phyloP scores from a whole-genome alignment of 2,329 filamentous ascomycete species.

The Beauveria australis region DNA sequence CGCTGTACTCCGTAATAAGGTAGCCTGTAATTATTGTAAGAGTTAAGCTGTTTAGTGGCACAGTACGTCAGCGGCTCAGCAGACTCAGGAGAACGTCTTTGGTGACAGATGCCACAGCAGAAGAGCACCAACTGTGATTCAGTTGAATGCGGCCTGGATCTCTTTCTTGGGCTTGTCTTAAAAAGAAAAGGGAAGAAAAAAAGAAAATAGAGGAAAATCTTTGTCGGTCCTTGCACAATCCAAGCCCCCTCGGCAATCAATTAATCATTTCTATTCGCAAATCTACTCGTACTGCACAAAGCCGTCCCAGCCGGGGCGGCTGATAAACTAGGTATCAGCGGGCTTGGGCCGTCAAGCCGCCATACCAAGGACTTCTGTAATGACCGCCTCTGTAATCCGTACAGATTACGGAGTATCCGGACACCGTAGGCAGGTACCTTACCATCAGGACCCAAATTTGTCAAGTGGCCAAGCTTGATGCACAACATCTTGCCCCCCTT shows the following conservation, averaged over 20 bases:
- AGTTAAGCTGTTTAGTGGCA: no score
- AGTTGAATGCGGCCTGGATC: neutral
- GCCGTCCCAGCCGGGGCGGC: neutral
- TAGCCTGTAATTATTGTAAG: no score
- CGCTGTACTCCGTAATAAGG: neutral
- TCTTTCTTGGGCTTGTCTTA: neutral
- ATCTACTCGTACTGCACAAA: neutral
- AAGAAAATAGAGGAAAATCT: neutral
- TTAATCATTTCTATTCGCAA: neutral
- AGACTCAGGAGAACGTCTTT: neutral
- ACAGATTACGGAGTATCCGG: no score
- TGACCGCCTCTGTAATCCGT: no score
- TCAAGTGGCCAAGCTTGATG: no score
- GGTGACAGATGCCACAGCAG: neutral
- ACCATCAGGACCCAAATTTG: neutral
- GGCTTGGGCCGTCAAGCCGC: neutral
- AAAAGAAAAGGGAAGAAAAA: neutral
- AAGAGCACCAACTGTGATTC: neutral
- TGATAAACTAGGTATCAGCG: neutral
- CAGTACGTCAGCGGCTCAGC: neutral
- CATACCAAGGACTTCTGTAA: neutral
- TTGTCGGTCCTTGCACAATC: neutral
- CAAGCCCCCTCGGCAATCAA: no score
- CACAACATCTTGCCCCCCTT: no score
- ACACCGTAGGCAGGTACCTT: neutral